These are phyloP conservation scores for Boletus insuetus DNA, from an alignment of 768 basidiomycete genomes.

Conservation along the genomic window DNA sequence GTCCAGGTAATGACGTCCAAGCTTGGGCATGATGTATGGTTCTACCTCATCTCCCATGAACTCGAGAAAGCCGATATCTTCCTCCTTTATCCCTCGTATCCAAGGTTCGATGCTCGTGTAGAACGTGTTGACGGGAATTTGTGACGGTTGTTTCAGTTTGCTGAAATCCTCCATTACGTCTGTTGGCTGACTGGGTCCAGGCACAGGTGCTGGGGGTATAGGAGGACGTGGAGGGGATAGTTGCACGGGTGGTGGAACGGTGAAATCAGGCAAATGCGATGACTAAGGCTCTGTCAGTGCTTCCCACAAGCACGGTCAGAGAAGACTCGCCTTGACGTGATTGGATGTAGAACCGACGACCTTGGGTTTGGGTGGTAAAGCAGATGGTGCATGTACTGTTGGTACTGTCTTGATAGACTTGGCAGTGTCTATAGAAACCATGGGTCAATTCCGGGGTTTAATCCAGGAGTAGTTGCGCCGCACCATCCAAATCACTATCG, in stretches of 20 bases:
- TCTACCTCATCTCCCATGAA: slow-evolving; percentile 90
- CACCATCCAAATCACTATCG: slow-evolving; percentile 68
- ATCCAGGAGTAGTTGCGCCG: slow-evolving; percentile 31
- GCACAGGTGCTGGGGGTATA: slow-evolving; percentile 57
- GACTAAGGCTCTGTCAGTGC: slow-evolving; percentile 24
- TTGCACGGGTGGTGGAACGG: slow-evolving; percentile 46
- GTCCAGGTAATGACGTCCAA: slow-evolving; percentile 84
- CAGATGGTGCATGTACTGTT: slow-evolving; percentile 38
- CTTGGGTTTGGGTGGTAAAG: slow-evolving; percentile 56
- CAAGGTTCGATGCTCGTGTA: slow-evolving; percentile 89
- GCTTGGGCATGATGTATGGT: slow-evolving; percentile 80
- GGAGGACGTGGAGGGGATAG: slow-evolving; percentile 63
- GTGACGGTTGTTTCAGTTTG: slow-evolving; percentile 73
- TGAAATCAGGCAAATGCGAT: slow-evolving; percentile 56
- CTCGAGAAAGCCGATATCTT: slow-evolving; percentile 92
- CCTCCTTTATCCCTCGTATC: slow-evolving; percentile 86
- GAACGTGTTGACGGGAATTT: slow-evolving; percentile 71
- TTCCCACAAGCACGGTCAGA: background rate
- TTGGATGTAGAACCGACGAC: slow-evolving; percentile 41
- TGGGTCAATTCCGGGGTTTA: slow-evolving; percentile 4
- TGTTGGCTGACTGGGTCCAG: slow-evolving; percentile 81
- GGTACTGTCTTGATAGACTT: slow-evolving; percentile 62
- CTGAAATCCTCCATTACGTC: slow-evolving; percentile 90
- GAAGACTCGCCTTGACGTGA: slow-evolving; percentile 48
- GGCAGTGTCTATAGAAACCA: slow-evolving; percentile 41